Base-by-base conservation (phyloP, 345 rosid genomes). In the Combretum micranthum region DNA sequence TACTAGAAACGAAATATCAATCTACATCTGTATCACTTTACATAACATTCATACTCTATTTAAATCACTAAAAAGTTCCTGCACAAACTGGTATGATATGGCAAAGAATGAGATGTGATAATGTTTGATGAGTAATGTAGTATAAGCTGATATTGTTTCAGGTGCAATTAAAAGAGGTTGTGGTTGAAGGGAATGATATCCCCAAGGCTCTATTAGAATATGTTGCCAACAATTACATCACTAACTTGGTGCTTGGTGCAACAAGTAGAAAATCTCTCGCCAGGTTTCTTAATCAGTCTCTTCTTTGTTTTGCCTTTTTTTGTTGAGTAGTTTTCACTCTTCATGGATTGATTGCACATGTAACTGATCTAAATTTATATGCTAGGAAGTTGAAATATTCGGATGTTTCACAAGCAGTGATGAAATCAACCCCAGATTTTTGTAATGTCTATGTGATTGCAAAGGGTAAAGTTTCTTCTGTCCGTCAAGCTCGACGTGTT, bases 391-490 rank as follows among this genome's bases (percentile, higher is more conserved):
- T 78, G 73, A 84, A 75, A 59, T 53, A 63, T 15, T 65, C 69
- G 55, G 90, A 91, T 55, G 65, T 91, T 37, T 64, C 90, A 12
- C 45, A 79, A 42, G 56, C 53, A 14, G 13, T 86, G 19, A 61
- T 80, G 57, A 91, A 83, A 72, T 52, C 67, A 15, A 75, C 83
- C 0, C 98, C 90, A 4, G 90, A 82, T 43, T 88, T 81, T 59
- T 92, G 96, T 70, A 79, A 86, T 18, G 74, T 86, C 4, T 88
- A 75, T 44, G 85, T 92, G 12, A 84, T 92, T 64, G 64, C 82
- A n/a, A 88, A 88, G 69, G 96, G 98, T 62, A 92, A 83, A 76
- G 61, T 84, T 19, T 44, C 66, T 10, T 64, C 90, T 2, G 66
- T 71, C 6, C 56, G 75, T 52, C 62, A 79, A 13, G 88, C 96